phyloP scores from a whole-genome alignment of 2,329 filamentous ascomycete species.

The Colletotrichum endophyticum region DNA sequence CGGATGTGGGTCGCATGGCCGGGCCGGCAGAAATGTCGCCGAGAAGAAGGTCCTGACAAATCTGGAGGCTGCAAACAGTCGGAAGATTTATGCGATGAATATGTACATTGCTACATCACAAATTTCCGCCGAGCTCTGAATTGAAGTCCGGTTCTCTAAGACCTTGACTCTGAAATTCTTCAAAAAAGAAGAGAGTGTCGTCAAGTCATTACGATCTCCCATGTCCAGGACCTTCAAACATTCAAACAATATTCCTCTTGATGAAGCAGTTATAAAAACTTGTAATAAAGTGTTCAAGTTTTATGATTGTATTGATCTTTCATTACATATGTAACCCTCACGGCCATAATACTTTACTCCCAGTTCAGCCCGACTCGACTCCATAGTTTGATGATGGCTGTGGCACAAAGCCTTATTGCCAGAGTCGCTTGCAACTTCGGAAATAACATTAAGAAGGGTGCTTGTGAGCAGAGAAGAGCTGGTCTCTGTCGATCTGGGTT shows the following conservation, averaged over 20 bases:
- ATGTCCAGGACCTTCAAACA: neutral
- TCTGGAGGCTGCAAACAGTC: neutral
- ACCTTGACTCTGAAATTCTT: neutral
- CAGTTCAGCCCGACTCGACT: neutral
- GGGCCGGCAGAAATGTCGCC: neutral
- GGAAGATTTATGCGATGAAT: neutral
- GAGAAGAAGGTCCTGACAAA: neutral
- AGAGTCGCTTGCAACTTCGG: slow-evolving; percentile 22
- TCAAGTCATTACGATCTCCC: neutral
- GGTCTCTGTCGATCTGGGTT: neutral
- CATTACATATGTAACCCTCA: neutral
- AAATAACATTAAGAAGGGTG: slow-evolving; percentile 44
- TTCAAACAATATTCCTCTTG: neutral
- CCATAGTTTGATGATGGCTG: neutral
- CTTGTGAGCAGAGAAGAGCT: slow-evolving; percentile 32
- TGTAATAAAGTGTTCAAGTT: too few relatives aligned
- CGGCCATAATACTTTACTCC: neutral
- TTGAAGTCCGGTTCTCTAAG: neutral
- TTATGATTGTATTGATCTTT: too few relatives aligned
- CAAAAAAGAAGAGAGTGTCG: neutral
- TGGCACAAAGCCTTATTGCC: neutral
- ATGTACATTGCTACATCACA: neutral
- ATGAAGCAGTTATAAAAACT: too few relatives aligned
- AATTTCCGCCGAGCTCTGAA: neutral
- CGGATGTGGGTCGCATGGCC: neutral